Conservation (phyloP, 1,284 basidiomycete species). For the Malassezia caprae region DNA sequence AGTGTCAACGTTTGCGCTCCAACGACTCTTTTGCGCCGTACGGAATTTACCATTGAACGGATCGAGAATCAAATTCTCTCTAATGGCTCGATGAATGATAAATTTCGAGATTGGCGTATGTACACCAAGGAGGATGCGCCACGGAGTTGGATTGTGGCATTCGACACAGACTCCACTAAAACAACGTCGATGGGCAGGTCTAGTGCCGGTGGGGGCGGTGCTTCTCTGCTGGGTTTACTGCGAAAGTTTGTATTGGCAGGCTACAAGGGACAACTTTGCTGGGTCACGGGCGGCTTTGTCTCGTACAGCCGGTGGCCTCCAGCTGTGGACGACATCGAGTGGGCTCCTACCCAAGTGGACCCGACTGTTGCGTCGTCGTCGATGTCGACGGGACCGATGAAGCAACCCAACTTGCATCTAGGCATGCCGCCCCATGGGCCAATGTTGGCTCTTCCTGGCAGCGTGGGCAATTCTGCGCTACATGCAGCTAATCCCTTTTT, state of each 20-base stretch:
- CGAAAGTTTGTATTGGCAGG: conserved; percentile 43
- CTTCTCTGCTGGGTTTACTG: conserved; percentile 41
- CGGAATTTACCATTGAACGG: conserved; percentile 37
- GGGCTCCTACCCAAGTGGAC: not conserved
- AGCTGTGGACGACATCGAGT: not conserved
- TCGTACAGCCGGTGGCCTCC: not conserved
- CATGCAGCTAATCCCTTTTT: conserved; percentile 51
- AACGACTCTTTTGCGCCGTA: conserved; percentile 66
- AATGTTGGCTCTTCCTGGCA: conserved; percentile 12
- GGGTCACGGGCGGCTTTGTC: conserved; percentile 42
- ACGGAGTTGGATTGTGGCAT: conserved; percentile 28
- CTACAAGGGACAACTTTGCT: conserved; percentile 37
- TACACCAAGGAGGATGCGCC: not conserved
- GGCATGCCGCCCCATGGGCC: not conserved
- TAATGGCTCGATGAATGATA: conserved; percentile 17
- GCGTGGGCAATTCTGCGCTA: conserved; percentile 12
- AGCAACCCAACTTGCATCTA: not conserved
- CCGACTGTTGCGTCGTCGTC: not conserved
- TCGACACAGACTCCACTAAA: conserved; percentile 35
- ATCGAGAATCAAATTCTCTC: conserved; percentile 41
- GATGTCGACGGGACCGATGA: not conserved
- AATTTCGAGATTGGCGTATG: conserved; percentile 27
- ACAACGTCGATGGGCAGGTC: conserved; percentile 33
- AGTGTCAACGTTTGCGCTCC: conserved; percentile 86
- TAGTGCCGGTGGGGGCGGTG: conserved; percentile 36